phyloP scores from a whole-genome alignment of 2,329 filamentous ascomycete genomes.

The Plenodomus tracheiphilus region DNA sequence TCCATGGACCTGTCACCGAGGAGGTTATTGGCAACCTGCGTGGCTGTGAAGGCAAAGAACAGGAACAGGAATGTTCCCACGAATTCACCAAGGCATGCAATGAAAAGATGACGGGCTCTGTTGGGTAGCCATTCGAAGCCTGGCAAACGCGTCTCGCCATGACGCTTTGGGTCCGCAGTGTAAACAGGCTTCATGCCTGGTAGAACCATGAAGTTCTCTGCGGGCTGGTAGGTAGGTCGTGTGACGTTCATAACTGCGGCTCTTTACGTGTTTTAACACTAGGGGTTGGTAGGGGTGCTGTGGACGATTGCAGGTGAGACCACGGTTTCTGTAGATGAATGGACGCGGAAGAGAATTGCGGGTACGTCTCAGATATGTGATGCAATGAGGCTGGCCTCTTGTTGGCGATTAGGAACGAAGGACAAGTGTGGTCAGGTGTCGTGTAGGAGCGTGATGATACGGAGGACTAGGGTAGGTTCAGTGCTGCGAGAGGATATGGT shows the following conservation, averaged over 20 bases:
- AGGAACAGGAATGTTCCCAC: slow-evolving; percentile 47
- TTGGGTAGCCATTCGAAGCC: slow-evolving; percentile 51
- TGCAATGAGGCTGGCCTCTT: not conserved
- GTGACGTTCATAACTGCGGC: slow-evolving; percentile 44
- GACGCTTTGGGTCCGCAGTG: slow-evolving; percentile 35
- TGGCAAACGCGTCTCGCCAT: slow-evolving; percentile 44
- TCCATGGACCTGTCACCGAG: slow-evolving; percentile 28
- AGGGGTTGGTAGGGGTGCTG: slow-evolving; percentile 10
- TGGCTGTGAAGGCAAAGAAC: slow-evolving; percentile 46
- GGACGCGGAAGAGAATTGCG: not conserved
- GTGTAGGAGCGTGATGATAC: no score
- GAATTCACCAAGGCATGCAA: slow-evolving; percentile 51
- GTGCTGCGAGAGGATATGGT: no score
- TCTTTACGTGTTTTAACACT: slow-evolving; percentile 15
- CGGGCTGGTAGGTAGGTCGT: slow-evolving; percentile 23
- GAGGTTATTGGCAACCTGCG: slow-evolving; percentile 43
- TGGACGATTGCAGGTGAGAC: slow-evolving; percentile 6
- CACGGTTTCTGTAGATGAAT: not conserved
- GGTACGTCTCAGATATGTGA: not conserved
- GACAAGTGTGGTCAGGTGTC: no score
- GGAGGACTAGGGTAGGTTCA: no score
- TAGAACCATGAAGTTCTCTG: slow-evolving; percentile 42
- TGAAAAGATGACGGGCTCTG: slow-evolving; percentile 46
- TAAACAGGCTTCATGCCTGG: slow-evolving; percentile 44
- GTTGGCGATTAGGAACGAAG: not conserved